A percentile compares a stretch with the other conserved stretches of the same genome.
Evolutionary conservation across 1,284 basidiomycete genomes (phyloP).

Genomic region (Irpex sp.): DNA sequence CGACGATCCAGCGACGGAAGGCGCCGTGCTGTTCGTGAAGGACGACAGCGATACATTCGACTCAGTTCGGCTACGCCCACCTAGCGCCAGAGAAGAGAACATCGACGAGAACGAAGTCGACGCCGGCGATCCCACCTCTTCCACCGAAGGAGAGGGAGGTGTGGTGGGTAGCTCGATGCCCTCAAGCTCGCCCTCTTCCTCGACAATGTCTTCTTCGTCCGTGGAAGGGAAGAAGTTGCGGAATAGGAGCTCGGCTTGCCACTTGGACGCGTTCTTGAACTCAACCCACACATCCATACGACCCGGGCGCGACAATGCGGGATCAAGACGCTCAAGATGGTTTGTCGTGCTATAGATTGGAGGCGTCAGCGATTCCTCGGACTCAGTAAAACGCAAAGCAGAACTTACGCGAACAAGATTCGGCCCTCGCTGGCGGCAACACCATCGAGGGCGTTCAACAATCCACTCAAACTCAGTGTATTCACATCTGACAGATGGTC

Average conservation of each 20-base stretch:
- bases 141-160: constrained; percentile 27
- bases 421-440: constrained; percentile 84
- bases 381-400: background rate
- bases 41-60: constrained; percentile 23
- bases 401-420: constrained; percentile 73
- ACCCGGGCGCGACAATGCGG: constrained; percentile 79
- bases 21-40: constrained; percentile 12
- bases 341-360: constrained; percentile 61
- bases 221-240: constrained; percentile 81
- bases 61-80: constrained; percentile 14
- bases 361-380: background rate
- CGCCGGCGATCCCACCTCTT: constrained; percentile 22
- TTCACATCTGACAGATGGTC: constrained; percentile 73
- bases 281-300: constrained; percentile 90
- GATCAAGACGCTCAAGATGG: constrained; percentile 79
- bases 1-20: constrained; percentile 4
- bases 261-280: constrained; percentile 79
- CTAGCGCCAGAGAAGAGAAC: constrained; percentile 22
- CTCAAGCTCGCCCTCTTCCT: constrained; percentile 46
- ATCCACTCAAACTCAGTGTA: constrained; percentile 74
- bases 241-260: constrained; percentile 81
- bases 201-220: constrained; percentile 41
- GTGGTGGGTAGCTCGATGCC: constrained; percentile 39
- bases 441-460: constrained; percentile 82
- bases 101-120: constrained; percentile 26